Evolutionary conservation across 2,329 filamentous ascomycete genomes (phyloP), one percentile per base, ranked within the genome.

Genomic region (Coniochaeta pulveracea): DNA sequence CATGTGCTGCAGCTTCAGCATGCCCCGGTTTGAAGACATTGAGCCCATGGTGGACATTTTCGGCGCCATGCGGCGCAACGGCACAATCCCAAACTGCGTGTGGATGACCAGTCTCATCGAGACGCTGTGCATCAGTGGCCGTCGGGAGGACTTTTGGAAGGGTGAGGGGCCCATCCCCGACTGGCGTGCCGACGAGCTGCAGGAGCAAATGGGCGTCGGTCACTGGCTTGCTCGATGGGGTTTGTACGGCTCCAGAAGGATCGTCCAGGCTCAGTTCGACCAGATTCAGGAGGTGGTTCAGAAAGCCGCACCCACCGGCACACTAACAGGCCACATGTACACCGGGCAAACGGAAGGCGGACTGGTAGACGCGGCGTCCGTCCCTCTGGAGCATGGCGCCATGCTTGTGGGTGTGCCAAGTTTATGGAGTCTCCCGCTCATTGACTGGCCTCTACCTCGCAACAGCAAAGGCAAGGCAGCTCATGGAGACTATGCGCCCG

Each of bases 91-190:
- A 0, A 57, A 54, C 26, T 55, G 57, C 12, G 55, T 63, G 17
- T 64, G 64, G 40, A 57, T 64, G 10, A 60, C 57, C 35, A 61
- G 61, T 30, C 43, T 66, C 15, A 55, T 58, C n/a, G 62, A 66
- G 42, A 61, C 57, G 54, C 48, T 61, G 3, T 55, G 57, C 12
- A 58, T 66, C 45, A 48, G 56, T 31, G 61, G 57, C 5, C 50
- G 53, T 30, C 52, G 61, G 5, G 55, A 57, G 34, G 58, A 63
- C 7, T 56, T 57, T 35, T 66, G 61, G 61, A 45, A 52, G 8
- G 54, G 58, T 16, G 46, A 57, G 4, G 60, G 57, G 0, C 52
- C 61, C 0, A 62, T 66, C 10, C 62, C 63, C 1, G 57, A 62
- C 32, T 64, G 58, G 56, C 49, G 57, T 10, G 35, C 64, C 4